These are phyloP conservation scores for Harrya chromipes DNA, from an alignment of 768 basidiomycete species.

Conservation along the genomic window DNA sequence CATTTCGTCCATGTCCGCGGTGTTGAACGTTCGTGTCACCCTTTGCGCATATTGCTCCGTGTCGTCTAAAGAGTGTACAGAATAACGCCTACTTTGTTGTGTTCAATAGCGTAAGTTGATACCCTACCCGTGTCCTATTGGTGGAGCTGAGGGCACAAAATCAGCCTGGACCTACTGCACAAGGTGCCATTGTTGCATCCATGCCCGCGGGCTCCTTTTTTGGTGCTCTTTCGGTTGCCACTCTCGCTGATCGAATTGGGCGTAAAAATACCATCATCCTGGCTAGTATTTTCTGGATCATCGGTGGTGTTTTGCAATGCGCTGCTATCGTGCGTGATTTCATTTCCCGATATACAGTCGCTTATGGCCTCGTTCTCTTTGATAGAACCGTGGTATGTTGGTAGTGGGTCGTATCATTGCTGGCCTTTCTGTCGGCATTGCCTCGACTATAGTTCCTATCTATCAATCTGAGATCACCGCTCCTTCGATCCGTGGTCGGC, in stretches of 20 bases:
- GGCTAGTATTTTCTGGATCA: slow-evolving; percentile 66
- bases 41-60: background rate
- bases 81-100: slow-evolving; percentile 25
- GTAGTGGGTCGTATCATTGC: slow-evolving; percentile 67
- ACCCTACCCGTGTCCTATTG: background rate
- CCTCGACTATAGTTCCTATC: slow-evolving; percentile 66
- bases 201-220: slow-evolving; percentile 73
- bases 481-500: slow-evolving; percentile 67
- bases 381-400: slow-evolving; percentile 69
- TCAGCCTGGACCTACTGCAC: slow-evolving; percentile 49
- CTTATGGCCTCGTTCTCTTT: background rate
- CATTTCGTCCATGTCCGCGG: slow-evolving; percentile 81
- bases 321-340: slow-evolving; percentile 42
- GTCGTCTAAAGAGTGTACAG: slow-evolving; percentile 11
- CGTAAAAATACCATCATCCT: slow-evolving; percentile 66
- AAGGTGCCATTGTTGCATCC: slow-evolving; percentile 74
- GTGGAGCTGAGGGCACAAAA: slow-evolving; percentile 5
- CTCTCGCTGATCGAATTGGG: slow-evolving; percentile 62
- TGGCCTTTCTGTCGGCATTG: slow-evolving; percentile 64
- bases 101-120: slow-evolving; percentile 24
- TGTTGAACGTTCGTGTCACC: slow-evolving; percentile 47
- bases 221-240: slow-evolving; percentile 60
- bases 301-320: slow-evolving; percentile 71
- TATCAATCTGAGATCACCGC: slow-evolving; percentile 76
- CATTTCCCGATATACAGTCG: background rate